A percentile compares a stretch with the other conserved stretches of the same genome.
Evolutionary conservation across 225 moss, liverwort and hornwort species (phyloP).

Genomic region (Bryoerythrophyllum caledonicum): DNA sequence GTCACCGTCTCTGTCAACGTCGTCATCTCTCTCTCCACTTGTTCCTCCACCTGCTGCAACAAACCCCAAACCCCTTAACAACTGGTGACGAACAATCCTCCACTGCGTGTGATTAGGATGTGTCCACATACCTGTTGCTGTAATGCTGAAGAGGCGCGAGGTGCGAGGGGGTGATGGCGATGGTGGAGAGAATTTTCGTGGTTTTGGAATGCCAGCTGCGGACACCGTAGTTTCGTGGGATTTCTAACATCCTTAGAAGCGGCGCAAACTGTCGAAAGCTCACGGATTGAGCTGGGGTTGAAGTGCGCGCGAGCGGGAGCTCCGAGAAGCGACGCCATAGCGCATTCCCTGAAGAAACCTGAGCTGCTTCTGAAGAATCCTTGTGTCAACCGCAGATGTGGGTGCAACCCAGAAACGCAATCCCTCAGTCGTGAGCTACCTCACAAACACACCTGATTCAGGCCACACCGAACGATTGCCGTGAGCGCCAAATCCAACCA

Average conservation of each 20-base stretch:
- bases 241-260: constrained; percentile 1
- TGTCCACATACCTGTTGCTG: constrained; percentile 27
- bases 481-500: no score
- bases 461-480: no score
- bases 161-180: constrained; percentile 1
- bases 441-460: neutral
- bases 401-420: neutral
- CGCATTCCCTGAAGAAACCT: constrained; percentile 25
- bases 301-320: constrained; percentile 16
- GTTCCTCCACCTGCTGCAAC: constrained; percentile 36
- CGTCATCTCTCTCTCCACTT: constrained; percentile 22
- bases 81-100: neutral
- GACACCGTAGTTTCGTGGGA: neutral
- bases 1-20: constrained; percentile 38
- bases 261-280: constrained; percentile 1
- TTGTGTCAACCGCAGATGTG: no score
- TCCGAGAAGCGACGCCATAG: constrained; percentile 48
- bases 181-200: constrained; percentile 4
- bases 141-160: constrained; percentile 17
- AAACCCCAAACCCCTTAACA: neutral
- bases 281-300: constrained; percentile 24
- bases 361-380: no score
- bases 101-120: neutral
- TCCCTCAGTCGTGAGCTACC: neutral
- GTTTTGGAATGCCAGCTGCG: constrained; percentile 15